Evolutionary conservation across 2,329 filamentous ascomycete genomes (phyloP), one percentile per base, ranked within the genome.

Genomic region (Alternaria ventricosa): DNA sequence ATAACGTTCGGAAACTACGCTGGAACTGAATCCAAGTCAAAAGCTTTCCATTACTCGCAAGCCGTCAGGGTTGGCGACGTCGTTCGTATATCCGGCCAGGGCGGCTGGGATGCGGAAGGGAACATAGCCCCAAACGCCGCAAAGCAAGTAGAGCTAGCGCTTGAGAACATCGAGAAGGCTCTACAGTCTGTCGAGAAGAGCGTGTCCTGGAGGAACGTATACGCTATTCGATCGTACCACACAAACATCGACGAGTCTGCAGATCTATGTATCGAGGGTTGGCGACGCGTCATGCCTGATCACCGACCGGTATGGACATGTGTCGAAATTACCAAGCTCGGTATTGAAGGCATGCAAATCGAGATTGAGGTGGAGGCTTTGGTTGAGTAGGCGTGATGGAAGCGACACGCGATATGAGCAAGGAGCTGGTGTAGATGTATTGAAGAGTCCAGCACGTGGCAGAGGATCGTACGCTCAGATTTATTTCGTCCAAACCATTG

Each of bases 91-190:
- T 64, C 67, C 2, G 67, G 67, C 10, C 67, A 70, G 57, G 66
- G 67, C 51, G 65, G 66, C 6, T 68, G 65, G 67, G 67, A 68
- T 47, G 30, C 47, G 36, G 43, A 60, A 27, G 64, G 54, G 11
- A 44, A 58, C 11, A 45, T 70, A 22, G 54, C 65, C 30, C 28
- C 53, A 4, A 41, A 60, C 51, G 36, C 63, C 4, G 36, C 18
- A 44, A 51, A 62, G 22, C 65, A 70, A 44, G 57, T 70, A 10
- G 67, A 64, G 18, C 60, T 61, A 43, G 84, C 85, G 0, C 88
- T 88, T 65, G 74, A 67, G 10, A 88, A 88, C 60, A 83, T 87
- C n/a, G 84, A 88, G 3, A 81, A 83, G 57, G 84, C 84, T 3
- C 54, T 66, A 10, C 45, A 64, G 20, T 50, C 55, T 36, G 64